phyloP scores from a whole-genome alignment of 768 basidiomycete genomes.

The Boletus reticuloceps region DNA sequence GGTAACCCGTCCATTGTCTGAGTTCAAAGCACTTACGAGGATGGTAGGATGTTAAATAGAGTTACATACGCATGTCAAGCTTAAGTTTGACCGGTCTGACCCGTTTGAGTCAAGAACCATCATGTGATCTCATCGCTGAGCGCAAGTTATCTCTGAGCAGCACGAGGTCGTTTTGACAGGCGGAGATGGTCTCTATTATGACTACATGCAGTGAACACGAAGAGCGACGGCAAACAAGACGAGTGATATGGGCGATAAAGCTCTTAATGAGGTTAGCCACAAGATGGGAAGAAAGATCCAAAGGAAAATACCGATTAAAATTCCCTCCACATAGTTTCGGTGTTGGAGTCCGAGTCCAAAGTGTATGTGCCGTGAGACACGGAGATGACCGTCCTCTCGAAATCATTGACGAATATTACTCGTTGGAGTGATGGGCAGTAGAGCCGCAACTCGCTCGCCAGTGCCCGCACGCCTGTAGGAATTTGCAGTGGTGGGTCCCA shows the following conservation, averaged over 20 bases:
- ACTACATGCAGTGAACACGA: slow-evolving; percentile 19
- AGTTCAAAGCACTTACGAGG: slow-evolving; percentile 14
- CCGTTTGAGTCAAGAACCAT: background rate
- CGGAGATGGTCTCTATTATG: slow-evolving; percentile 10
- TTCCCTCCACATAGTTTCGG: slow-evolving; percentile 34
- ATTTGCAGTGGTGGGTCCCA: slow-evolving; percentile 60
- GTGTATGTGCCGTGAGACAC: slow-evolving; percentile 35
- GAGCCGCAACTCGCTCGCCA: slow-evolving; percentile 58
- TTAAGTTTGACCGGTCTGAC: slow-evolving; percentile 27
- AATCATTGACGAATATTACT: slow-evolving; percentile 62
- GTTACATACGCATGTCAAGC: slow-evolving; percentile 21
- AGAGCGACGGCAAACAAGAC: slow-evolving; percentile 7
- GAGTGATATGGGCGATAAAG: slow-evolving; percentile 1
- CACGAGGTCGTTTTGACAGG: background rate
- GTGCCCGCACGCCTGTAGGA: slow-evolving; percentile 52
- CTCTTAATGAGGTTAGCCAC: slow-evolving; percentile 1
- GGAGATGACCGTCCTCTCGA: slow-evolving; percentile 50
- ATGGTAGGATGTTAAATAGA: slow-evolving; percentile 6
- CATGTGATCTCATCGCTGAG: slow-evolving; percentile 3
- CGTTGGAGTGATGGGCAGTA: slow-evolving; percentile 52
- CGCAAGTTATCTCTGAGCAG: background rate
- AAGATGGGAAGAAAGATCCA: background rate
- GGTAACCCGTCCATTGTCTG: slow-evolving; percentile 9
- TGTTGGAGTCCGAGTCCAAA: slow-evolving; percentile 23
- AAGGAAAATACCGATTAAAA: slow-evolving; percentile 20